phyloP scores from a whole-genome alignment of 2,329 filamentous ascomycete genomes.

The Cladophialophora chaetospira region DNA sequence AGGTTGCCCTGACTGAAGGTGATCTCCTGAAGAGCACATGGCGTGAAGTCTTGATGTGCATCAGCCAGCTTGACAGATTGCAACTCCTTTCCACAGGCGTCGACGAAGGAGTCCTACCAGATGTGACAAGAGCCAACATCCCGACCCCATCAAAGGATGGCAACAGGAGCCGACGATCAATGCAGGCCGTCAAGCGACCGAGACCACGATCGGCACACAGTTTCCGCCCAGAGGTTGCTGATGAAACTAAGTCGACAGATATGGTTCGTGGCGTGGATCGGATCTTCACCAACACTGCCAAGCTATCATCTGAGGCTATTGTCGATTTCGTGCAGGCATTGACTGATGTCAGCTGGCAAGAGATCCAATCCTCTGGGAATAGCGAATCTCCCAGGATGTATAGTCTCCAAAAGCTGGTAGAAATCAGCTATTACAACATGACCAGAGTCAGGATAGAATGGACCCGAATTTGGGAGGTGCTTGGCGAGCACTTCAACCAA shows the following conservation, averaged over 20 bases:
- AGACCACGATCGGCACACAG: constrained; percentile 51
- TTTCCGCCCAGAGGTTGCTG: constrained; percentile 77
- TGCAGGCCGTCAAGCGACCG: constrained; percentile 57
- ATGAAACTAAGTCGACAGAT: constrained; percentile 89
- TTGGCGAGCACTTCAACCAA: constrained; percentile 98
- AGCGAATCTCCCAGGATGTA: constrained; percentile 96
- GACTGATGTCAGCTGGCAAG: constrained; percentile 97
- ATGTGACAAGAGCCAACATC: constrained; percentile 82
- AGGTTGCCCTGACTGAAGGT: constrained; percentile 89
- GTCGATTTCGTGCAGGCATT: constrained; percentile 91
- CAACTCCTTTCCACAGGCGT: constrained; percentile 94
- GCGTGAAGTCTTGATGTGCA: constrained; percentile 92
- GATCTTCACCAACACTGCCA: constrained; percentile 95
- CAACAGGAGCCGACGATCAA: constrained; percentile 65
- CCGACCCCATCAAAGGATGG: constrained; percentile 60
- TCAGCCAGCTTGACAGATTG: constrained; percentile 92
- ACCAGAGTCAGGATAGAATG: constrained; percentile 96
- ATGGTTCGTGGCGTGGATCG: constrained; percentile 90
- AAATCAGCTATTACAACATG: constrained; percentile 99
- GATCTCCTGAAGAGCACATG: constrained; percentile 87
- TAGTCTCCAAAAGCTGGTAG: constrained; percentile 95
- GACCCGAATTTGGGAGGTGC: constrained; percentile 94
- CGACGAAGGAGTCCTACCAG: constrained; percentile 87
- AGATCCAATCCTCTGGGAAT: constrained; percentile 94
- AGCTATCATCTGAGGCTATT: constrained; percentile 89